Evolutionary conservation across 495 filamentous ascomycete genomes (phyloP).

Genomic region (Daldinia grandis): DNA sequence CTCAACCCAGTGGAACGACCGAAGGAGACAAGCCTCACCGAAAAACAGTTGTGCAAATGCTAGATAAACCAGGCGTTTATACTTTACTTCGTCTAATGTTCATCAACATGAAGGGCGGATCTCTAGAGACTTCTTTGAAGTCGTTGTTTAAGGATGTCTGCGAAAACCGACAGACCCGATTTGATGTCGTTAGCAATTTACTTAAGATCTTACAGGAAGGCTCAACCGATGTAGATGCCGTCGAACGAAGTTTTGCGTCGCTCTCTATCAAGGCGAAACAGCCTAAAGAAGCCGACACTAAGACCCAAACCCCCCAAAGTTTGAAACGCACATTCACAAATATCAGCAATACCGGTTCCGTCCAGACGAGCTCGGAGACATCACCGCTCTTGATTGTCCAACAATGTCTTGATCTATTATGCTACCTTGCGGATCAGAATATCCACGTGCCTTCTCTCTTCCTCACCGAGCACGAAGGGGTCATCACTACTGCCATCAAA

Average conservation of each 20-base stretch:
- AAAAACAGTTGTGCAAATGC: slow-evolving; percentile 88
- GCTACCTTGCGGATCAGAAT: slow-evolving; percentile 82
- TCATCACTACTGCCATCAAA: slow-evolving; percentile 72
- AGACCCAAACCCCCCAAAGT: slow-evolving; percentile 79
- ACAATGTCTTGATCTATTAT: slow-evolving; percentile 85
- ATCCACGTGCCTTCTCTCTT: slow-evolving; percentile 88
- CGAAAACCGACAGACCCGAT: slow-evolving; percentile 91
- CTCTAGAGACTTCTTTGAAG: slow-evolving; percentile 77
- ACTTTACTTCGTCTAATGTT: slow-evolving; percentile 97
- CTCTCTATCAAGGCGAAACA: slow-evolving; percentile 91
- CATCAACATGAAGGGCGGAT: slow-evolving; percentile 84
- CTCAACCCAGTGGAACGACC: slow-evolving; percentile 40
- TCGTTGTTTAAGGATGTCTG: slow-evolving; percentile 88
- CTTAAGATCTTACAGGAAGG: slow-evolving; percentile 97
- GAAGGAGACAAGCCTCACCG: slow-evolving; percentile 70
- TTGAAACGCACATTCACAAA: slow-evolving; percentile 74
- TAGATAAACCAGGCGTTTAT: slow-evolving; percentile 94
- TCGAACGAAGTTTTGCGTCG: slow-evolving; percentile 94
- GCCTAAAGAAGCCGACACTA: slow-evolving; percentile 61
- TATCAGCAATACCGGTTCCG: slow-evolving; percentile 57
- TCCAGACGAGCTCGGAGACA: slow-evolving; percentile 73
- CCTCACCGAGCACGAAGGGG: slow-evolving; percentile 90
- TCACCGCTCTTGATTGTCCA: slow-evolving; percentile 95
- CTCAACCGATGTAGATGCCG: slow-evolving; percentile 87
- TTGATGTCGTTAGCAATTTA: slow-evolving; percentile 92